Percentiles rank a stretch among this genome's conserved stretches.
Conservation (phyloP, 2,329 filamentous ascomycete genomes). For the Fusarium equiseti region DNA sequence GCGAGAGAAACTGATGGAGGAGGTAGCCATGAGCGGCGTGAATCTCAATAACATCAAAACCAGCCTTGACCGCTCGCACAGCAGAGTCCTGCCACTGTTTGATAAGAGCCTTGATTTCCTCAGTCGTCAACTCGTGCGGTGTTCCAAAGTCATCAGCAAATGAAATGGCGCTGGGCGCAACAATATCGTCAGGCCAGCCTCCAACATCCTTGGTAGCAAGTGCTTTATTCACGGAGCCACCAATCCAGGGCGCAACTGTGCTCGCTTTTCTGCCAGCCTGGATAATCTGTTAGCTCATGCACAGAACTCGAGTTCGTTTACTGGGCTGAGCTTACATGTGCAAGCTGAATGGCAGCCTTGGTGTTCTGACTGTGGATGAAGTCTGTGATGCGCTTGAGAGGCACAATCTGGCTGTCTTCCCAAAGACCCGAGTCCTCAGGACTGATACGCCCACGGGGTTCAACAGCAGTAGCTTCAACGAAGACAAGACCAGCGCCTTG, state of each 20-base stretch:
- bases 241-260: slow-evolving; percentile 73
- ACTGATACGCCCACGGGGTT: slow-evolving; percentile 83
- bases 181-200: slow-evolving; percentile 70
- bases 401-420: slow-evolving; percentile 84
- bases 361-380: slow-evolving; percentile 84
- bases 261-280: slow-evolving; percentile 74
- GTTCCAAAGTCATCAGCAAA: slow-evolving; percentile 71
- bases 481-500: slow-evolving; percentile 80
- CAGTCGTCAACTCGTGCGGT: slow-evolving; percentile 75
- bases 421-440: slow-evolving; percentile 85
- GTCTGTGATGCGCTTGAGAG: slow-evolving; percentile 77
- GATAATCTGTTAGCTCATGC: neutral
- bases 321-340: slow-evolving; percentile 64
- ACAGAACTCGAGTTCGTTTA: neutral
- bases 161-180: slow-evolving; percentile 64
- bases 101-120: slow-evolving; percentile 76
- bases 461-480: slow-evolving; percentile 82
- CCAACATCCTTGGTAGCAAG: slow-evolving; percentile 65
- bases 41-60: slow-evolving; percentile 81
- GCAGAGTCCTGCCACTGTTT: slow-evolving; percentile 69
- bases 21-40: slow-evolving; percentile 76
- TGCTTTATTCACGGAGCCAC: slow-evolving; percentile 57
- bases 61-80: slow-evolving; percentile 72
- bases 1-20: slow-evolving; percentile 73
- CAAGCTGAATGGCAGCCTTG: slow-evolving; percentile 83